These are phyloP conservation scores for Chlorella sp. DNA, from an alignment of 139 green algal species.

Conservation along the genomic window DNA sequence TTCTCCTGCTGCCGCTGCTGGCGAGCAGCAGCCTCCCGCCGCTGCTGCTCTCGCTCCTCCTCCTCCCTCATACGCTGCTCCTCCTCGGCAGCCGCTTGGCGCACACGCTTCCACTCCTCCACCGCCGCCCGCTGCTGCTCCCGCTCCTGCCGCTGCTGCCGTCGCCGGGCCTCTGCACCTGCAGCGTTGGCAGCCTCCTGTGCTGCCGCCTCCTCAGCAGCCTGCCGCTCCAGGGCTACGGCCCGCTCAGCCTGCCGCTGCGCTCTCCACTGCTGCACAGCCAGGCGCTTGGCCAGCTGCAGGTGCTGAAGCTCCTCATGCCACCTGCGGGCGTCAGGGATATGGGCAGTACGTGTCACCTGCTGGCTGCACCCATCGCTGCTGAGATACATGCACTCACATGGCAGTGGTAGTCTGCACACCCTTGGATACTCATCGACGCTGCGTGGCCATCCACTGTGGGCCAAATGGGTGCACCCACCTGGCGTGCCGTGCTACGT, in stretches of 20 bases:
- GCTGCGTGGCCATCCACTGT: no score
- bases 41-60: background rate
- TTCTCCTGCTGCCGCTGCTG: slow-evolving; percentile 24
- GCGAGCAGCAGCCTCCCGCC: background rate
- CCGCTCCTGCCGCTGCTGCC: background rate
- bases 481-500: slow-evolving; percentile 14
- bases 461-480: no score
- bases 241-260: background rate
- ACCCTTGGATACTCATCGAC: no score
- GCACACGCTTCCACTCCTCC: background rate
- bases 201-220: background rate
- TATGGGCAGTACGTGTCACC: no score
- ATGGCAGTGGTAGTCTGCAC: no score
- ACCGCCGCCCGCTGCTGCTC: slow-evolving; percentile 5
- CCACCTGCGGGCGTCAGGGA: background rate
- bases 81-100: background rate
- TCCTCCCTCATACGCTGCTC: background rate
- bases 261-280: slow-evolving; percentile 19
- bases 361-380: no score
- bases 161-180: background rate
- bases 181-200: background rate
- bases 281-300: slow-evolving; percentile 19
- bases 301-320: slow-evolving; percentile 23
- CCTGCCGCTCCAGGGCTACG: background rate
- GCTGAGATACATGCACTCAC: no score